phyloP scores from a whole-genome alignment of 2,329 filamentous ascomycete genomes.

The Ceratocystis eucalypticola region DNA sequence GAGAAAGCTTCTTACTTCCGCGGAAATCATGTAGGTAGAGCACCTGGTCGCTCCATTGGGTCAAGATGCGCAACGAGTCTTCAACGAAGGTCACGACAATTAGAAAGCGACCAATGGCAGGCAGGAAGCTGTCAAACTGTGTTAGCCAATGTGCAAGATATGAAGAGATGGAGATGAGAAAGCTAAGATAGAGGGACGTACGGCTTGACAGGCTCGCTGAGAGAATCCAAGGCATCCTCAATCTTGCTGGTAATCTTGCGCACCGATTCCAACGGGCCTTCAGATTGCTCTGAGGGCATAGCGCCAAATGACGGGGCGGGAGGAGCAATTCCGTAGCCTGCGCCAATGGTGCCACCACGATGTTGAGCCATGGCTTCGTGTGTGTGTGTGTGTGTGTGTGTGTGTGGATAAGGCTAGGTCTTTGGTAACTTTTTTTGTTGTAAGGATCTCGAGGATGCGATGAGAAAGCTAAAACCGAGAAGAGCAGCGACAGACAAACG shows the following conservation, averaged over 20 bases:
- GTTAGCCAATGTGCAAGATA: not conserved
- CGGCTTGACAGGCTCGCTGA: conserved; percentile 89
- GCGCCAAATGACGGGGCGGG: conserved; percentile 54
- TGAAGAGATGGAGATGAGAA: not conserved
- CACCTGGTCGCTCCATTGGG: conserved; percentile 93
- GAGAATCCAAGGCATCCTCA: conserved; percentile 76
- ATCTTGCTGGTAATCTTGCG: conserved; percentile 96
- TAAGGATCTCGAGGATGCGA: conserved; percentile 1
- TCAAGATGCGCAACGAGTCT: conserved; percentile 88
- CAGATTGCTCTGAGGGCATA: conserved; percentile 39
- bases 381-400: not conserved
- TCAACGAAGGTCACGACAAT: conserved; percentile 98
- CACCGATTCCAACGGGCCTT: conserved; percentile 74
- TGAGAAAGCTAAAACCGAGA: not conserved
- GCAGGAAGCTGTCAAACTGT: conserved; percentile 56
- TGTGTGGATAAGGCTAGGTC: not conserved
- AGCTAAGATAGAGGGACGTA: conserved; percentile 38
- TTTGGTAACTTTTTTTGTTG: not conserved
- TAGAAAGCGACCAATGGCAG: conserved; percentile 87
- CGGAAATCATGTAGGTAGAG: conserved; percentile 86
- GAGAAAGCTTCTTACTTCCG: conserved; percentile 53
- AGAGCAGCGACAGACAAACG: no score
- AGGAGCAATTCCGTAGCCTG: conserved; percentile 71
- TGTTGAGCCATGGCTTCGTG: conserved; percentile 31
- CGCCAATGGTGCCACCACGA: conserved; percentile 37